Evolutionary conservation across 768 basidiomycete species (phyloP).

Genomic region (Phylloporus arenicola): DNA sequence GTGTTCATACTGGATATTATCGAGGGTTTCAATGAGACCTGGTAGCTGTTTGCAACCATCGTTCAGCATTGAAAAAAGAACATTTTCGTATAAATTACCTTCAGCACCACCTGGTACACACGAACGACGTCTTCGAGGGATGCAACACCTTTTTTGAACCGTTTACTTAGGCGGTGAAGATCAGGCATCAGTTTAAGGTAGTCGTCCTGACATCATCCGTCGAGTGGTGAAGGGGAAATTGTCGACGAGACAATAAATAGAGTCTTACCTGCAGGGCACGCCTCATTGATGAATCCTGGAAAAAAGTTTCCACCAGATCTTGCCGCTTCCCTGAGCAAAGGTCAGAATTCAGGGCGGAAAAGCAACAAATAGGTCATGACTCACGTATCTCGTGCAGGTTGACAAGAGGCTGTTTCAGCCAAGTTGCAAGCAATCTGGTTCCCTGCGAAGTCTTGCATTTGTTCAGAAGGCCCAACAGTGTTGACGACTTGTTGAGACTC

Average conservation of each 20-base stretch:
- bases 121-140: constrained; percentile 93
- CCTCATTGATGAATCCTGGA: constrained; percentile 71
- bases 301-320: constrained; percentile 79
- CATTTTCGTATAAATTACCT: constrained; percentile 39
- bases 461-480: constrained; percentile 84
- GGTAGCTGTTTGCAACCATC: constrained; percentile 49
- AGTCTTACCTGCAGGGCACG: constrained; percentile 62
- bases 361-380: constrained; percentile 24
- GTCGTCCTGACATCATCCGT: constrained; percentile 54
- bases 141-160: constrained; percentile 80
- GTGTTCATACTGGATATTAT: constrained; percentile 41
- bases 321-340: constrained; percentile 67
- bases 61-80: not conserved
- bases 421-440: constrained; percentile 76
- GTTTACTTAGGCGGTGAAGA: constrained; percentile 84
- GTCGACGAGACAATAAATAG: not conserved
- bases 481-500: constrained; percentile 72
- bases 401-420: constrained; percentile 94
- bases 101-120: constrained; percentile 87
- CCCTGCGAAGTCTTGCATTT: constrained; percentile 97
- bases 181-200: constrained; percentile 91
- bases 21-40: constrained; percentile 63
- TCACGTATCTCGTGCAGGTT: constrained; percentile 89
- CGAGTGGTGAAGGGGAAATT: not conserved
- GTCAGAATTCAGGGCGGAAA: not conserved